Evolutionary conservation across 164 flowering plant genomes (phyloP).

Genomic region (Vitis amurensis): DNA sequence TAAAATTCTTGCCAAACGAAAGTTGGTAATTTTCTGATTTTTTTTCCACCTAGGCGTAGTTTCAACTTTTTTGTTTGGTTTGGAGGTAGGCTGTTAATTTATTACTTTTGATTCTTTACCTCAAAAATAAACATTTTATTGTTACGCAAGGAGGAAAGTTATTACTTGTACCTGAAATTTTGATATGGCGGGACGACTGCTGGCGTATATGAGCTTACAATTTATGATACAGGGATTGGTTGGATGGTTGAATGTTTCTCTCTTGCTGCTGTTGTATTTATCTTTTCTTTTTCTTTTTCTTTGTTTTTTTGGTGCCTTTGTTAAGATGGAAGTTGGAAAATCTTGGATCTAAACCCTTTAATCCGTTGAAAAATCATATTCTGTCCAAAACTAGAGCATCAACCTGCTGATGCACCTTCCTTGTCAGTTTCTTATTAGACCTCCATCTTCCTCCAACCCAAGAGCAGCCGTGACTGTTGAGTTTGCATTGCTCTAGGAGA

Average conservation of each 20-base stretch:
- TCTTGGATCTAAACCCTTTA: too few species aligned
- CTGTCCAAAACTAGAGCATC: too few species aligned
- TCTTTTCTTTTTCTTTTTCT: too few species aligned
- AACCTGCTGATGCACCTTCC: too few species aligned
- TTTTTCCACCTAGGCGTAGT: conserved; percentile 1
- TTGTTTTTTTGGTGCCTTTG: too few species aligned
- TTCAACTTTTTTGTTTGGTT: conserved; percentile 1
- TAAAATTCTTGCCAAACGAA: conserved; percentile 18
- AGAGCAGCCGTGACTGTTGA: too few species aligned
- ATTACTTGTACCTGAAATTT: conserved; percentile 14
- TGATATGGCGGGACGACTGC: conserved; percentile 9
- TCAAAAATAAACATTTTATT: not conserved
- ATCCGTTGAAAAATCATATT: too few species aligned
- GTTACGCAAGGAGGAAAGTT: not conserved
- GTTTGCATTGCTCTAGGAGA: too few species aligned
- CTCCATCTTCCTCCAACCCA: too few species aligned
- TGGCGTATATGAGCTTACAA: not conserved
- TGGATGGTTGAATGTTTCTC: not conserved
- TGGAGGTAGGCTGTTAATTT: conserved; percentile 8
- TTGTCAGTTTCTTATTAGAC: too few species aligned
- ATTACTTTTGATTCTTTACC: conserved; percentile 6
- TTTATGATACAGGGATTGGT: not conserved
- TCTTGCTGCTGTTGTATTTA: not conserved
- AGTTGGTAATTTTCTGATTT: not conserved
- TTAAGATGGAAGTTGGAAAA: too few species aligned